phyloP scores from a whole-genome alignment of 257 asterid genomes.

The Apocynum venetum region DNA sequence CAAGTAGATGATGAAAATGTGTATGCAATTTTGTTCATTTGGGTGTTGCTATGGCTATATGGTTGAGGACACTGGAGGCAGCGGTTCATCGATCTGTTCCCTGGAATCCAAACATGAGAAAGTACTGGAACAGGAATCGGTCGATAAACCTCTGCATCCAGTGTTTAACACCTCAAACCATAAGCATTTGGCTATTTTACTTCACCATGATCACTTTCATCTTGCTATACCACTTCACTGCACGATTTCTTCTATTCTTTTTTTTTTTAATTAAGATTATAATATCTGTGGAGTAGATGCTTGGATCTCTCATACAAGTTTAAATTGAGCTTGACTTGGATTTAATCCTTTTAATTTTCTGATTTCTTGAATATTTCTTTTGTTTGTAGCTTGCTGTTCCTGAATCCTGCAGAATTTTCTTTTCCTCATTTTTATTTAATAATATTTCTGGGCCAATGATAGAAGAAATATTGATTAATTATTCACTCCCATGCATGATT shows the following conservation, averaged over 20 bases:
- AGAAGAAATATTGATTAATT: neutral
- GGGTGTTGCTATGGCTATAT: neutral
- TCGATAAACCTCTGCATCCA: conserved; percentile 53
- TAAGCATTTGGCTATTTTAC: neutral
- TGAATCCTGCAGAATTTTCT: neutral
- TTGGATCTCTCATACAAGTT: neutral
- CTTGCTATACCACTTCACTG: neutral
- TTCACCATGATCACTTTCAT: neutral
- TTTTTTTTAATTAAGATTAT: neutral
- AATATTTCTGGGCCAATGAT: neutral
- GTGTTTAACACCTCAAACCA: conserved; percentile 19
- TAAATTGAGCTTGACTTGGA: neutral
- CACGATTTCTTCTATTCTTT: neutral
- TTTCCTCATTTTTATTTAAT: neutral
- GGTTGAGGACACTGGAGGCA: conserved; percentile 39
- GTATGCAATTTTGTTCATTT: neutral
- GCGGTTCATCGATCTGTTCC: conserved; percentile 49
- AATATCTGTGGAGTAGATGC: neutral
- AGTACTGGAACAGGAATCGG: conserved; percentile 23
- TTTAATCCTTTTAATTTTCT: neutral
- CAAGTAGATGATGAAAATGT: neutral
- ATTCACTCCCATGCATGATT: neutral
- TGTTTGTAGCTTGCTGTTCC: neutral
- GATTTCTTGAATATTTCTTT: neutral
- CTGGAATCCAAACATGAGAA: conserved; percentile 14